Evolutionary conservation across 495 filamentous ascomycete species (phyloP).

Genomic region (Chaetomium cochliodes): DNA sequence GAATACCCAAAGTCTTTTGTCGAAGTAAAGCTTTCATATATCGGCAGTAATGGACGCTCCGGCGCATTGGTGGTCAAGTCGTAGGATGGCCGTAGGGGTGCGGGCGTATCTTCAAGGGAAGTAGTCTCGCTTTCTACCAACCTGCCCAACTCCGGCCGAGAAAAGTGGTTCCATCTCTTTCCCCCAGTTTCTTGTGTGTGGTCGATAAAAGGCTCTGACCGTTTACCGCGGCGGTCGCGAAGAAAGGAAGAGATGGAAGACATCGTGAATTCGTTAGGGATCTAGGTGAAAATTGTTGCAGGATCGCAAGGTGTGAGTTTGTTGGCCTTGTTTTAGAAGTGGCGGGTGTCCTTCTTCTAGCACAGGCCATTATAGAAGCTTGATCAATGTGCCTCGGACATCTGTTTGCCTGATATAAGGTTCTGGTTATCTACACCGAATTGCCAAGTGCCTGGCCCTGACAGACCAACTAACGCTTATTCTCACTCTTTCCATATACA

Average conservation of each 20-base stretch:
- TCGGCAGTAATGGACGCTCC: conserved; percentile 22
- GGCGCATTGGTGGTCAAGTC: conserved; percentile 13
- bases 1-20: neutral
- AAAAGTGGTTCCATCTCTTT: neutral
- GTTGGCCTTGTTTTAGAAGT: too few species aligned
- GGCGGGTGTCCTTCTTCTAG: too few species aligned
- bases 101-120: conserved; percentile 10
- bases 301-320: too few species aligned
- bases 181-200: neutral
- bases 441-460: too few species aligned
- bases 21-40: conserved; percentile 22
- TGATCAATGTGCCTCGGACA: too few species aligned
- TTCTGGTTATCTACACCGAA: too few species aligned
- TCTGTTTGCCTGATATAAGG: too few species aligned
- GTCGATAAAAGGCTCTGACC: neutral
- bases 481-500: too few species aligned
- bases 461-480: too few species aligned
- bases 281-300: neutral
- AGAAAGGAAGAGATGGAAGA: neutral
- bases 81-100: conserved; percentile 19
- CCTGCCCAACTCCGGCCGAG: neutral
- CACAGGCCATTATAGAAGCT: too few species aligned
- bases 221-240: neutral
- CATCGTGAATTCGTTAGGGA: neutral
- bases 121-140: neutral